Conservation (phyloP, 75 land plant species). For the Cryptomeria japonica region DNA sequence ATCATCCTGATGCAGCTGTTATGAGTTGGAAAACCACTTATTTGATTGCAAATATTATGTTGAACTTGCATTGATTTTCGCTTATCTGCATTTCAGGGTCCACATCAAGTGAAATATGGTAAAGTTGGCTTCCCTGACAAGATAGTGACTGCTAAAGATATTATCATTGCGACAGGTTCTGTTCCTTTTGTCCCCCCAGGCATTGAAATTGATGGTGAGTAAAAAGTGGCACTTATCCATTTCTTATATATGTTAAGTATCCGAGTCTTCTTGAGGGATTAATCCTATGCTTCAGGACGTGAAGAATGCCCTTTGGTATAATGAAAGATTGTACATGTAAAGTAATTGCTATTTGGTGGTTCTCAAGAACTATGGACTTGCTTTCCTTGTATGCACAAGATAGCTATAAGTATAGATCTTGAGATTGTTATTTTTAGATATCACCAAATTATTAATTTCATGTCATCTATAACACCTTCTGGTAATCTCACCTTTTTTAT, state of each 20-base stretch:
- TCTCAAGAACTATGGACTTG: not conserved
- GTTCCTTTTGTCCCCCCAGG: constrained; percentile 98
- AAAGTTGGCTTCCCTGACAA: constrained; percentile 70
- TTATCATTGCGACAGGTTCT: constrained; percentile 98
- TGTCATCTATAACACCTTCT: not conserved
- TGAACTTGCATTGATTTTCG: constrained; percentile 3
- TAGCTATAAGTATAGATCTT: not conserved
- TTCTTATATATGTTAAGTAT: not conserved
- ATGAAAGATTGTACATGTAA: not conserved
- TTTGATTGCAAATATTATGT: not conserved
- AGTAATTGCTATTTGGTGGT: not conserved
- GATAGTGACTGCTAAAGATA: constrained; percentile 80
- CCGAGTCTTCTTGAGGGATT: not conserved
- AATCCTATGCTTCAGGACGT: not conserved
- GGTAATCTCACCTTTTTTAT: not conserved
- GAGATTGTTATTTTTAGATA: too few species aligned
- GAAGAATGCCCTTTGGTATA: not conserved
- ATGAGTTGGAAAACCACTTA: not conserved
- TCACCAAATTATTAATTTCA: not conserved
- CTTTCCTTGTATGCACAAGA: not conserved
- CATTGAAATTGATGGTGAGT: constrained; percentile 97
- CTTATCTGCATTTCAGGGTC: constrained; percentile 50
- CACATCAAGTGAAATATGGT: constrained; percentile 90
- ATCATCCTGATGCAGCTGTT: not conserved
- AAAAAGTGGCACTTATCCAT: not conserved